Conservation (phyloP, 106 monocot species). For the Allium fistulosum region DNA sequence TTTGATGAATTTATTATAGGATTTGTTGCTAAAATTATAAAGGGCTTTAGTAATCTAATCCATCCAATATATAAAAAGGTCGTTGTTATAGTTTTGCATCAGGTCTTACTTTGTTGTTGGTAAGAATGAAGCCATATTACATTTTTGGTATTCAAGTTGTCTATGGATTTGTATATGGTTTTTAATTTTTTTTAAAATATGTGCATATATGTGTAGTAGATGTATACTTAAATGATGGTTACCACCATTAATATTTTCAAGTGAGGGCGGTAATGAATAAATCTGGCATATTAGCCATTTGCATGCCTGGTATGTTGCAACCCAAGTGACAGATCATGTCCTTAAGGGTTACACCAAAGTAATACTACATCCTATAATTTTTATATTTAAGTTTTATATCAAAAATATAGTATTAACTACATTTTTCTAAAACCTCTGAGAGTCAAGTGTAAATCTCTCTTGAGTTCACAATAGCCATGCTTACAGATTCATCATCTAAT, state of each 20-base stretch:
- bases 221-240: too few species aligned
- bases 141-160: too few species aligned
- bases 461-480: constrained; percentile 59
- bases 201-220: too few species aligned
- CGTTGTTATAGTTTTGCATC: constrained; percentile 52
- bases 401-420: not conserved
- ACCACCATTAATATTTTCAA: constrained; percentile 20
- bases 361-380: constrained; percentile 3
- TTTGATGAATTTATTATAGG: constrained; percentile 26
- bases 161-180: too few species aligned
- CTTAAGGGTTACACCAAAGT: constrained; percentile 88
- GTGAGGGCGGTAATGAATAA: constrained; percentile 72
- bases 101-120: constrained; percentile 49
- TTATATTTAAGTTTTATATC: too few species aligned
- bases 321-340: constrained; percentile 51
- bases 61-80: constrained; percentile 28
- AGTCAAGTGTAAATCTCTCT: constrained; percentile 54
- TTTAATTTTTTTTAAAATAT: too few species aligned
- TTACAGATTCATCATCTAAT: constrained; percentile 51
- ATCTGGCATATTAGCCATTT: constrained; percentile 49
- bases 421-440: constrained; percentile 53
- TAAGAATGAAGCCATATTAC: too few species aligned
- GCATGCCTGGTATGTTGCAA: constrained; percentile 85
- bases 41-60: constrained; percentile 41
- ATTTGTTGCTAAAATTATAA: constrained; percentile 13